Conservation (phyloP, 345 rosid species). For the Salix udensis region DNA sequence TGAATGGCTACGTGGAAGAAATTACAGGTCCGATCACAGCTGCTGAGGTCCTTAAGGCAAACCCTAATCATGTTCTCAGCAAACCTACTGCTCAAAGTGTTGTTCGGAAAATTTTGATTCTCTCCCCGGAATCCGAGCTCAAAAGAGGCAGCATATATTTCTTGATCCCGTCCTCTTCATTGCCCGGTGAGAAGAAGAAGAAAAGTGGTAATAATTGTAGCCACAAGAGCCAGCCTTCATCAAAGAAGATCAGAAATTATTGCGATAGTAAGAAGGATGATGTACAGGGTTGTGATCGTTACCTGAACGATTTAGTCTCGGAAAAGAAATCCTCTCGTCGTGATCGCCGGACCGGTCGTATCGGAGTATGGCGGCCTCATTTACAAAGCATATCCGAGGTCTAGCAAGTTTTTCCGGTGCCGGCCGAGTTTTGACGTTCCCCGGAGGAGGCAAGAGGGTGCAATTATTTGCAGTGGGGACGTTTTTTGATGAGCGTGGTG, state of each 20-base stretch:
- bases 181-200: conserved; percentile 50
- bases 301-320: conserved; percentile 25
- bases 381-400: conserved; percentile 77
- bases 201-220: conserved; percentile 3
- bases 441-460: not conserved
- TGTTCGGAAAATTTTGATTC: conserved; percentile 62
- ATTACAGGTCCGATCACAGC: conserved; percentile 73
- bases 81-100: conserved; percentile 79
- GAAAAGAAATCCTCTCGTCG: conserved; percentile 46
- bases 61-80: conserved; percentile 83
- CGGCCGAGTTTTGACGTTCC: conserved; percentile 10
- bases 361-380: conserved; percentile 66
- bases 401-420: conserved; percentile 20
- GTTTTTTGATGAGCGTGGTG: conserved; percentile 14
- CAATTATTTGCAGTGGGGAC: not conserved
- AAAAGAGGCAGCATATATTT: conserved; percentile 87
- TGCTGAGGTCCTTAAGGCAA: conserved; percentile 63
- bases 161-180: conserved; percentile 61
- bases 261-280: not conserved
- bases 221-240: conserved; percentile 6
- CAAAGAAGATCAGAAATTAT: conserved; percentile 20
- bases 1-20: conserved; percentile 78
- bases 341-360: conserved; percentile 45
- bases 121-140: conserved; percentile 84
- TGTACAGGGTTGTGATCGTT: conserved; percentile 25